Conservation (phyloP, 2,329 filamentous ascomycete genomes). For the Colletotrichum sp. region DNA sequence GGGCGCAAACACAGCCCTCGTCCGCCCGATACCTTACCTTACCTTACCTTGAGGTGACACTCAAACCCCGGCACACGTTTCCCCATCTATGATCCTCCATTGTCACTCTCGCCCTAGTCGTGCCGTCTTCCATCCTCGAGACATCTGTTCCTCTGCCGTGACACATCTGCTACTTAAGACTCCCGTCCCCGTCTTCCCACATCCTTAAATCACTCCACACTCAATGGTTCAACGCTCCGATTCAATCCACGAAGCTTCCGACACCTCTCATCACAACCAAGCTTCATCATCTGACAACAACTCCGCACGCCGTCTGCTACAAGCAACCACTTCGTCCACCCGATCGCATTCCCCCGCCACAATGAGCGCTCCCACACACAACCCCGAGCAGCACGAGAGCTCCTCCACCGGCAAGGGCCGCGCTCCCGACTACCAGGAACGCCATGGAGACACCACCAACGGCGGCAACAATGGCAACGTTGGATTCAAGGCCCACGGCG, state of each 20-base stretch:
- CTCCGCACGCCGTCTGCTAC: conserved; percentile 8
- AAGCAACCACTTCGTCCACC: not conserved
- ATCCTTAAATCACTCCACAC: not conserved
- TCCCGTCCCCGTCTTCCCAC: not conserved
- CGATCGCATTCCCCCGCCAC: conserved; percentile 7
- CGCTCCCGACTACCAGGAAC: conserved; percentile 17
- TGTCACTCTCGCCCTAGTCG: not conserved
- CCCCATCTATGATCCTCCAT: conserved; percentile 6
- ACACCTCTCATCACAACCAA: not conserved
- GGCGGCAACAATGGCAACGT: conserved; percentile 25
- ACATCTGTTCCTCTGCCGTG: not conserved
- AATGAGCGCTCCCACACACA: conserved; percentile 17
- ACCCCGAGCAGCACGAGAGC: conserved; percentile 2
- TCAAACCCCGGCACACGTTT: not conserved
- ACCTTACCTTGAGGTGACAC: not conserved
- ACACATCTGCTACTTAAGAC: conserved; percentile 14
- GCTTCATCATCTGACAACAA: conserved; percentile 21
- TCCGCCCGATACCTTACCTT: not conserved
- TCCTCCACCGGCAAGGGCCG: conserved; percentile 19
- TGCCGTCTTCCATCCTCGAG: conserved; percentile 4
- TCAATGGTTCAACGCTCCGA: conserved; percentile 1
- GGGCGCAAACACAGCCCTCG: conserved; percentile 18
- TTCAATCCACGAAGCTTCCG: not conserved
- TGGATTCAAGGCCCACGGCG: conserved; percentile 55
- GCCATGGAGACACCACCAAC: not conserved